phyloP scores from a whole-genome alignment of 2,329 filamentous ascomycete genomes.

The Albifimbria verrucaria region DNA sequence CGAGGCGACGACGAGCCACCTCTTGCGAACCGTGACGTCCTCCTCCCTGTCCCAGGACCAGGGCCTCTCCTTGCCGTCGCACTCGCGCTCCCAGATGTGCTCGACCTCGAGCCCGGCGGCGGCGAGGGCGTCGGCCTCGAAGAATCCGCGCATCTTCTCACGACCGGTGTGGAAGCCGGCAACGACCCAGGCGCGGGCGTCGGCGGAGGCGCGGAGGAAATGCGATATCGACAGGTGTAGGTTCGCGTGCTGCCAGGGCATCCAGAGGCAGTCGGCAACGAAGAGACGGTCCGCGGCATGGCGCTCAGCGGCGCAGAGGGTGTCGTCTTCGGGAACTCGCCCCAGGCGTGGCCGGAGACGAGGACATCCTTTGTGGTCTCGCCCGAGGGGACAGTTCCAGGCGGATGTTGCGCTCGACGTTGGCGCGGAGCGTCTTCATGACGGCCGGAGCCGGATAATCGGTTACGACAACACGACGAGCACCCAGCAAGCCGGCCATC shows the following conservation, averaged over 20 bases:
- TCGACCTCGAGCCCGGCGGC: conserved; percentile 57
- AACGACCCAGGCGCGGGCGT: conserved; percentile 59
- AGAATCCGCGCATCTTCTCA: conserved; percentile 63
- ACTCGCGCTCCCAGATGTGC: conserved; percentile 66
- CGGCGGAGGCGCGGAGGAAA: conserved; percentile 47
- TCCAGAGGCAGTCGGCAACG: conserved; percentile 74
- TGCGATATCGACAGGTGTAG: conserved; percentile 59
- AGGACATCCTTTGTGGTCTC: conserved; percentile 26
- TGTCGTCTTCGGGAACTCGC: conserved; percentile 37
- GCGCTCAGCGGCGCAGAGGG: conserved; percentile 23
- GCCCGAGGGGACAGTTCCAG: conserved; percentile 14
- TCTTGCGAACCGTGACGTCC: conserved; percentile 60
- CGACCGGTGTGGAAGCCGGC: conserved; percentile 74
- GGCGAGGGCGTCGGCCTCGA: conserved; percentile 43
- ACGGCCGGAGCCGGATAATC: conserved; percentile 66
- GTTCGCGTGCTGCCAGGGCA: conserved; percentile 68
- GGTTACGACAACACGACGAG: conserved; percentile 52
- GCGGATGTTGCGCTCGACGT: conserved; percentile 51
- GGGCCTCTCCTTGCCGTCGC: conserved; percentile 56
- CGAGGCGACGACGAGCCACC: conserved; percentile 64
- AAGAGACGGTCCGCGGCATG: conserved; percentile 58
- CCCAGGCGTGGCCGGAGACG: conserved; percentile 65
- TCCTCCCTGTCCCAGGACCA: conserved; percentile 64
- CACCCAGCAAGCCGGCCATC: conserved; percentile 45
- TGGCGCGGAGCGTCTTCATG: conserved; percentile 54